phyloP scores from a whole-genome alignment of 2,329 filamentous ascomycete genomes.

The Sporothrix luriei region DNA sequence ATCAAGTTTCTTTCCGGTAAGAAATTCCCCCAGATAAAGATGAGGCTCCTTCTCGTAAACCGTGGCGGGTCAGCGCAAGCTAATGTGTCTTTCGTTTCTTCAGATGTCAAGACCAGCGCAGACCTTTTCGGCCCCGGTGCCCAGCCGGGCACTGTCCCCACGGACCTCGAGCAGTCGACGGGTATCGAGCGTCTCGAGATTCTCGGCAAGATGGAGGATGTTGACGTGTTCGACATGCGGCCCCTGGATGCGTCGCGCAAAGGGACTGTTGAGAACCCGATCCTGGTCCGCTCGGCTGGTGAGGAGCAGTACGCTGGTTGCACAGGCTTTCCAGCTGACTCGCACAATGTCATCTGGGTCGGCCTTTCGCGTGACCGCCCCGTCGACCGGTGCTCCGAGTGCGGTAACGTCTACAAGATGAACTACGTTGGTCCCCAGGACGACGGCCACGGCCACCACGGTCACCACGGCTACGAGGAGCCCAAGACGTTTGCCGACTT shows the following conservation, averaged over 20 bases:
- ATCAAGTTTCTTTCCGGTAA: conserved; percentile 52
- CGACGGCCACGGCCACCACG: conserved; percentile 62
- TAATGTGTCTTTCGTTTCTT: conserved; percentile 25
- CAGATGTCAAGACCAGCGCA: conserved; percentile 80
- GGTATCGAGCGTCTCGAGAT: conserved; percentile 99
- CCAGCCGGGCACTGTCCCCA: conserved; percentile 78
- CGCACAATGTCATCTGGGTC: conserved; percentile 87
- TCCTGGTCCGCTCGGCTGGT: conserved; percentile 85
- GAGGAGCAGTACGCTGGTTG: conserved; percentile 97
- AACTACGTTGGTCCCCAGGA: conserved; percentile 87
- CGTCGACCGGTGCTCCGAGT: conserved; percentile 93
- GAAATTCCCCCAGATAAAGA: conserved; percentile 25
- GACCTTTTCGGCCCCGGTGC: conserved; percentile 88
- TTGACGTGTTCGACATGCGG: conserved; percentile 98
- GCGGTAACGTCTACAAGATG: conserved; percentile 96
- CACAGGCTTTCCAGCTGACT: conserved; percentile 91
- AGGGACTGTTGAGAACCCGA: conserved; percentile 87
- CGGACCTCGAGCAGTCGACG: conserved; percentile 92
- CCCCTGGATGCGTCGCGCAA: conserved; percentile 87
- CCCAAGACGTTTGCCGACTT: conserved; percentile 97
- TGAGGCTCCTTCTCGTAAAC: neutral
- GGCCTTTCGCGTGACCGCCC: conserved; percentile 86
- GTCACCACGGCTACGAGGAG: conserved; percentile 69
- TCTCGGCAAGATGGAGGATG: conserved; percentile 97
- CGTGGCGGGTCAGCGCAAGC: no score